These are phyloP conservation scores for Huntiella savannae DNA, from an alignment of 2,329 filamentous ascomycete species.

Conservation along the genomic window DNA sequence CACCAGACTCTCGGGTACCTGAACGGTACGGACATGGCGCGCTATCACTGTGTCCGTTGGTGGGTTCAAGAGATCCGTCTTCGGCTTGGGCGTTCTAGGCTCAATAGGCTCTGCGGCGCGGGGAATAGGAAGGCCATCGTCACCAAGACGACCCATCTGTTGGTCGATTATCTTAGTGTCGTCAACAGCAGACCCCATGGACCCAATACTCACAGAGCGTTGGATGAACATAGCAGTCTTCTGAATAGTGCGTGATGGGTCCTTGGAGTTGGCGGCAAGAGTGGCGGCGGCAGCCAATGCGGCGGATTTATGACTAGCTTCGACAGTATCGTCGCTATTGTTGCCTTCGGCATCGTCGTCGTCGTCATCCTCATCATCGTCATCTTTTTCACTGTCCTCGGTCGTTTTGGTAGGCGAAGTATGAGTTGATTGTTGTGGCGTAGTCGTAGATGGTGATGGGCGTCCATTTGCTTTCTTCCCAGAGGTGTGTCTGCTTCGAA, in stretches of 20 bases:
- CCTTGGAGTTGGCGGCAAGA: constrained; percentile 64
- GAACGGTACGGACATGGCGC: constrained; percentile 73
- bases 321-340: constrained; percentile 57
- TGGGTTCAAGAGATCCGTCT: constrained; percentile 32
- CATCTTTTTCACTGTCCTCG: not conserved
- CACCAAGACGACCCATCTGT: constrained; percentile 28
- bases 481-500: constrained; percentile 9
- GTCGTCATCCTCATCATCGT: constrained; percentile 3
- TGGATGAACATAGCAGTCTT: constrained; percentile 22
- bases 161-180: constrained; percentile 24
- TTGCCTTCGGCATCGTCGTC: constrained; percentile 34
- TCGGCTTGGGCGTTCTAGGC: constrained; percentile 53
- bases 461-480: not conserved
- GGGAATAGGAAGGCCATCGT: constrained; percentile 22
- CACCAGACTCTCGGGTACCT: constrained; percentile 74
- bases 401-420: not conserved
- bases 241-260: constrained; percentile 34
- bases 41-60: constrained; percentile 80
- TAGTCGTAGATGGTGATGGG: not conserved
- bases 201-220: constrained; percentile 63
- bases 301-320: constrained; percentile 21
- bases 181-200: constrained; percentile 62
- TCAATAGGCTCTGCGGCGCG: constrained; percentile 20
- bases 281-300: constrained; percentile 9
- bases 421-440: not conserved